Conservation (phyloP, 2,329 filamentous ascomycete species). For the Thielaviopsis ethacetica region DNA sequence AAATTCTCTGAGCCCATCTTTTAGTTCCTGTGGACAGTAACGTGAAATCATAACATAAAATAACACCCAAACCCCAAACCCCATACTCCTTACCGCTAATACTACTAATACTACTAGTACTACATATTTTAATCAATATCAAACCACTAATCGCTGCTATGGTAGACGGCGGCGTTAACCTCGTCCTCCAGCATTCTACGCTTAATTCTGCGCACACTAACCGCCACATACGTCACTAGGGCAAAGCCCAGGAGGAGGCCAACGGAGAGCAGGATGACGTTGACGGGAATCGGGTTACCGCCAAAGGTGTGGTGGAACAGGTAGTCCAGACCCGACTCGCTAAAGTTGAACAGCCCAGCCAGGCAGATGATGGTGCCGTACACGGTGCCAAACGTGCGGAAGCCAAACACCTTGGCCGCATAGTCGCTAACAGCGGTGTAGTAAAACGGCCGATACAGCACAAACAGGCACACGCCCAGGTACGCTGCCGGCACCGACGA, state of each 20-base stretch:
- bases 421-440: slow-evolving; percentile 87
- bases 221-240: slow-evolving; percentile 50
- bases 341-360: slow-evolving; percentile 70
- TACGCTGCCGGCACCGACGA: slow-evolving; percentile 56
- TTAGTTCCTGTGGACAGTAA: neutral
- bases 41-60: neutral
- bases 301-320: slow-evolving; percentile 57
- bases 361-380: slow-evolving; percentile 82
- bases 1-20: neutral
- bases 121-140: neutral
- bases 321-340: slow-evolving; percentile 63
- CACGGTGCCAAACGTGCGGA: slow-evolving; percentile 83
- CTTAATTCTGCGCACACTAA: slow-evolving; percentile 23
- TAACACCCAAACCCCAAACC: neutral
- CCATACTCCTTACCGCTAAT: too few species aligned
- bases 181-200: slow-evolving; percentile 15
- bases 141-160: neutral
- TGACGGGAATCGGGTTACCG: slow-evolving; percentile 62
- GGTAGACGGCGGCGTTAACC: slow-evolving; percentile 10
- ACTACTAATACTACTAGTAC: neutral
- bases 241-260: slow-evolving; percentile 47
- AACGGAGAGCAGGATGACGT: slow-evolving; percentile 45
- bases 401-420: slow-evolving; percentile 80
- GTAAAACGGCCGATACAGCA: slow-evolving; percentile 74
- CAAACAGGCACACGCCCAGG: slow-evolving; percentile 60